Percentiles rank a stretch among this genome's conserved stretches.
Evolutionary conservation across 2,329 filamentous ascomycete species (phyloP).

Genomic region (Lojkania enalia): DNA sequence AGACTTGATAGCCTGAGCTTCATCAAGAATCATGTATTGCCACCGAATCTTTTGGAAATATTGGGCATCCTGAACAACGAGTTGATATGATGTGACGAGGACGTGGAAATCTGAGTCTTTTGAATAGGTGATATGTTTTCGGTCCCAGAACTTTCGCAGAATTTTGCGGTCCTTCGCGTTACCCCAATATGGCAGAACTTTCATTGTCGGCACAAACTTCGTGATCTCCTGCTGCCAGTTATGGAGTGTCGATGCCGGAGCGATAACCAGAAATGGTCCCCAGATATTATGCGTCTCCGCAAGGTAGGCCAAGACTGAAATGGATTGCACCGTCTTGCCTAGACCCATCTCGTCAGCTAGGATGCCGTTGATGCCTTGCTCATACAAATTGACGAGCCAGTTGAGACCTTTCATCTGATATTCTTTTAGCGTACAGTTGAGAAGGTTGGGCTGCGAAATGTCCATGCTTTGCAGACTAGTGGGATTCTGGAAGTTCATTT

Average conservation of each 20-base stretch:
- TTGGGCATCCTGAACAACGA: constrained; percentile 92
- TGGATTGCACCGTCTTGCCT: constrained; percentile 97
- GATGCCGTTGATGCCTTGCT: constrained; percentile 99
- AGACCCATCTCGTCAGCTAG: constrained; percentile 99
- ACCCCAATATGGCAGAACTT: constrained; percentile 97
- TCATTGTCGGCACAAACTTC: constrained; percentile 90
- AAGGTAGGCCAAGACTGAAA: constrained; percentile 98
- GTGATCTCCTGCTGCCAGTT: constrained; percentile 99
- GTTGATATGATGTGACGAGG: constrained; percentile 92
- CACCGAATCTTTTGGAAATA: constrained; percentile 99
- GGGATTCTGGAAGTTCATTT: constrained; percentile 99
- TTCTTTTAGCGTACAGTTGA: constrained; percentile 93
- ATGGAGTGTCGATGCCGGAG: constrained; percentile 92
- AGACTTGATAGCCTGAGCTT: constrained; percentile 98
- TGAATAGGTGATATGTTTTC: constrained; percentile 94
- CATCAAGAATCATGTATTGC: constrained; percentile 99
- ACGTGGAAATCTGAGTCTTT: constrained; percentile 95
- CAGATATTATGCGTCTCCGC: constrained; percentile 97
- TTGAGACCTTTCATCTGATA: constrained; percentile 99
- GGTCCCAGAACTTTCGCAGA: constrained; percentile 97
- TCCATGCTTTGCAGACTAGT: constrained; percentile 92
- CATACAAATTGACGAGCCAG: constrained; percentile 98
- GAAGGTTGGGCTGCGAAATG: constrained; percentile 89
- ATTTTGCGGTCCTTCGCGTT: constrained; percentile 93
- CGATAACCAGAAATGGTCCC: constrained; percentile 96